A percentile compares a stretch with the other conserved stretches of the same genome.
phyloP scores from a whole-genome alignment of 192 early-diverging fungal genomes.

The Backusella tarrabulga region DNA sequence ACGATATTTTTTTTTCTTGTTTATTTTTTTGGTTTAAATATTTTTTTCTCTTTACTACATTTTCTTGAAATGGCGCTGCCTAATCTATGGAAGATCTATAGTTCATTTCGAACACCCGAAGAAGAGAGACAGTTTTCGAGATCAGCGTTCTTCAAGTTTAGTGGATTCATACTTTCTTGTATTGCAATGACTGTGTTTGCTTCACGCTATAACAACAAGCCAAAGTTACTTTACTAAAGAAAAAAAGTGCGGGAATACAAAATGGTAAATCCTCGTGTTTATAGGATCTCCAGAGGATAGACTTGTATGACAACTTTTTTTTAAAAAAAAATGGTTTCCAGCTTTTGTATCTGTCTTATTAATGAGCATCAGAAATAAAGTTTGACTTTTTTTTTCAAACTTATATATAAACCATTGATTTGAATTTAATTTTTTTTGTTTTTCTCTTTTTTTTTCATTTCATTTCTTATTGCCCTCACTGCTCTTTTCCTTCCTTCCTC shows the following conservation, averaged over 20 bases:
- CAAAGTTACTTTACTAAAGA: conserved; percentile 13
- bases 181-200: conserved; percentile 52
- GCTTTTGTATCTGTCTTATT: neutral
- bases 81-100: conserved; percentile 55
- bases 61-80: conserved; percentile 44
- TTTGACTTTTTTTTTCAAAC: neutral
- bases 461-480: neutral
- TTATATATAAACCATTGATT: neutral
- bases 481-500: neutral
- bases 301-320: neutral
- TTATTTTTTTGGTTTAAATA: neutral
- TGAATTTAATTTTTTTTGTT: neutral
- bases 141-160: conserved; percentile 60
- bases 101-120: conserved; percentile 57
- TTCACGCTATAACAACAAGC: conserved; percentile 23
- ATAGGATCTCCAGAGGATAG: neutral
- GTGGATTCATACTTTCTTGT: conserved; percentile 56
- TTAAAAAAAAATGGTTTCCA: neutral
- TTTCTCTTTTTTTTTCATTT: neutral
- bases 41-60: neutral
- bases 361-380: neutral
- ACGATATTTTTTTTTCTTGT: neutral
- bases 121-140: conserved; percentile 58
- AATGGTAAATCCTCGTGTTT: neutral
- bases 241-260: neutral